A percentile compares a stretch with the other conserved stretches of the same genome.
phyloP scores from a whole-genome alignment of 2,329 filamentous ascomycete genomes.

The Diatrype stigma region DNA sequence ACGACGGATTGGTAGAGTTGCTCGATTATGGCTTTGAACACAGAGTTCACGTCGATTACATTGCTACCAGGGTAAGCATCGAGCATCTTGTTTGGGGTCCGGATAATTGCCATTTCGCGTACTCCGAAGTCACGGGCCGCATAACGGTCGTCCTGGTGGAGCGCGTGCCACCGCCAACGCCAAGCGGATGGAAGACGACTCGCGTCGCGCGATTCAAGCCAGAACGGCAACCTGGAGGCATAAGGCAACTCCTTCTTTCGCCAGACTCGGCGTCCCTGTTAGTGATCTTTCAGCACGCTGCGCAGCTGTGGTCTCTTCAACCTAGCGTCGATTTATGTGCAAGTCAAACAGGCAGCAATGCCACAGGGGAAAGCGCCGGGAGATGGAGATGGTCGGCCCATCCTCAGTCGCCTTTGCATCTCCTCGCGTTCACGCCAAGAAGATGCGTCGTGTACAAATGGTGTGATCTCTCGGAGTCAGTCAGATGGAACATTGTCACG shows the following conservation, averaged over 20 bases:
- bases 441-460: background rate
- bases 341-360: background rate
- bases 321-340: background rate
- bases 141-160: background rate
- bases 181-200: background rate
- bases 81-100: constrained; percentile 2
- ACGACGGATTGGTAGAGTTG: background rate
- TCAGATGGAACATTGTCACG: background rate
- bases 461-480: background rate
- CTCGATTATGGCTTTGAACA: constrained; percentile 1
- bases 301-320: background rate
- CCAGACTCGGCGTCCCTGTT: background rate
- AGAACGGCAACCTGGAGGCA: background rate
- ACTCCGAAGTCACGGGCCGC: constrained; percentile 1
- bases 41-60: background rate
- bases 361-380: too few species aligned
- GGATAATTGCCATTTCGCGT: background rate
- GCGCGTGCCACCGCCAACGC: constrained; percentile 1
- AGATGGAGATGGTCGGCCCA: background rate
- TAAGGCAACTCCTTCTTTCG: background rate
- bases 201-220: background rate
- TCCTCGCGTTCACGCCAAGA: background rate
- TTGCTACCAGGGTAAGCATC: background rate
- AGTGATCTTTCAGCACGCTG: background rate
- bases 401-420: background rate